These are phyloP conservation scores for Epichloe brachyelytri DNA, from an alignment of 2,329 filamentous ascomycete genomes.

Conservation along the genomic window DNA sequence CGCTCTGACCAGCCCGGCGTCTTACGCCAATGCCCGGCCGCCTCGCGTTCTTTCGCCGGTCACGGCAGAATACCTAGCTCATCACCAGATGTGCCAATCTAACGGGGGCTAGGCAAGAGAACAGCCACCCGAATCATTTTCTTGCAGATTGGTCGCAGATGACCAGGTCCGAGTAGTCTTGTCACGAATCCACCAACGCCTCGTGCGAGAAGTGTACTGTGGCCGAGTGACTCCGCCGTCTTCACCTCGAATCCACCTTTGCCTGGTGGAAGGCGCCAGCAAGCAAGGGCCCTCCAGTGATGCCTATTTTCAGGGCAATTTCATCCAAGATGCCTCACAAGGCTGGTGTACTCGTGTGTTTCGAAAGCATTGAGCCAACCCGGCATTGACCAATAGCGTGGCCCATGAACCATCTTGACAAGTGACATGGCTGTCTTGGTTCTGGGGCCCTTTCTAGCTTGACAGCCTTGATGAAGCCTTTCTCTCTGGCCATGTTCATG, in stretches of 20 bases:
- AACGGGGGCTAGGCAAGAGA: not conserved
- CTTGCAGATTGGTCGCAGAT: not conserved
- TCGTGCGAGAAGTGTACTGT: not conserved
- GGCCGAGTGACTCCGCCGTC: not conserved
- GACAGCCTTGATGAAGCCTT: conserved; percentile 2
- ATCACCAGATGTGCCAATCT: no score
- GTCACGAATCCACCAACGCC: not conserved
- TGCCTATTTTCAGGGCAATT: not conserved
- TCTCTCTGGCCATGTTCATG: not conserved
- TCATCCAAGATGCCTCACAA: not conserved
- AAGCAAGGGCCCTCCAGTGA: not conserved
- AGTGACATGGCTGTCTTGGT: not conserved
- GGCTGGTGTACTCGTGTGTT: not conserved
- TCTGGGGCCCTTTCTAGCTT: not conserved
- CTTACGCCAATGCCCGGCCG: not conserved
- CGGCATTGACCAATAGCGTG: not conserved
- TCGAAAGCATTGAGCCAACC: not conserved
- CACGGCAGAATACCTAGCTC: not conserved
- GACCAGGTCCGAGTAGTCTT: not conserved
- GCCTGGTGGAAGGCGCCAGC: not conserved
- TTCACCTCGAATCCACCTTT: not conserved
- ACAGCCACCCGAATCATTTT: not conserved
- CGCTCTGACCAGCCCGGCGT: no score
- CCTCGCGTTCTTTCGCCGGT: not conserved
- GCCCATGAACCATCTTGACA: not conserved